Base-by-base conservation (phyloP, 2,329 filamentous ascomycete species). In the Fusarium concolor region DNA sequence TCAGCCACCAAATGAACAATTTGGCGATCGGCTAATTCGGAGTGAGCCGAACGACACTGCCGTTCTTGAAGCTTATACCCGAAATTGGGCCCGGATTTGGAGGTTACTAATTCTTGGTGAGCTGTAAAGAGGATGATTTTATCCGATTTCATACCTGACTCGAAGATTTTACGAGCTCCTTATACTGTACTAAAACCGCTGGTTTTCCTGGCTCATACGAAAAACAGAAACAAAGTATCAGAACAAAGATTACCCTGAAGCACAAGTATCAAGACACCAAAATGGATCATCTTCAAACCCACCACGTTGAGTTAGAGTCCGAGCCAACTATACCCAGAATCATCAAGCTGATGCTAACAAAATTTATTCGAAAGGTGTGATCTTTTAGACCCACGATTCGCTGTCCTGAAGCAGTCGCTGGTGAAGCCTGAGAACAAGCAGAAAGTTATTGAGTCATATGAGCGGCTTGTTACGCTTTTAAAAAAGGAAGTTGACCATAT, bases 1-100 rank as follows among this genome's bases (percentile, higher is more conserved):
- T 24, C 22, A 24, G 22, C 22, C 28, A 29, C 28, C 28, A 29
- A 29, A 11, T 29, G 8, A 14, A 14, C 10, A 28, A 50, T 50
- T 42, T 18, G 3, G 35, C 47, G 47, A 51, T 51, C 47, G 47
- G 47, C 24, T 51, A 42, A 42, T 51, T 29, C 7, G 3, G 10
- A 2, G 7, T 10, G 3, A 7, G 15, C 17, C 10, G 17, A 10
- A 20, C 15, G 6, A 17, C 2, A 18, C 6, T 24, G 1, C 18
- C 15, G 3, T 22, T 12, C 2, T 9, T 18, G 6, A 7, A 6
- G 6, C 6, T 18, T 37, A 3, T 9, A 10, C 9, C 17, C 2
- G 15, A 26, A 35, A 6, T 10, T 6, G 22, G 22, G 22, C 4
- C 4, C 22, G 22, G 22, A 24, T 24, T 24, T 24, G 6, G 22